phyloP scores from a whole-genome alignment of 768 basidiomycete species.

The Cystobasidium onofrii region DNA sequence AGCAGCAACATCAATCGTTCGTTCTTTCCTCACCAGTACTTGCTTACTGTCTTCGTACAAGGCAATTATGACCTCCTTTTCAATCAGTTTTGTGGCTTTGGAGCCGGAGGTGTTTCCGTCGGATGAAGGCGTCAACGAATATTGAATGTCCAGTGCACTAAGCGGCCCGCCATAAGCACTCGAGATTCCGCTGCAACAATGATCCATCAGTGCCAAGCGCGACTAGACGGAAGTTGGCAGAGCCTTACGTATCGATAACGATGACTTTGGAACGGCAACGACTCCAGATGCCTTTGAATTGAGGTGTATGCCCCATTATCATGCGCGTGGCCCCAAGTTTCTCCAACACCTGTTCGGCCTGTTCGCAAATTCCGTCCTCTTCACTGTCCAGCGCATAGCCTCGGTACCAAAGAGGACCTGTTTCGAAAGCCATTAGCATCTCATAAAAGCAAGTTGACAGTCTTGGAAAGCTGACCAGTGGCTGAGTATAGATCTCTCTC shows the following conservation, averaged over 20 bases:
- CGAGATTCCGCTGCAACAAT: conserved; percentile 34
- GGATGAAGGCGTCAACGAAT: conserved; percentile 44
- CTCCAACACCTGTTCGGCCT: conserved; percentile 62
- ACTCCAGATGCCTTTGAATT: conserved; percentile 76
- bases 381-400: conserved; percentile 78
- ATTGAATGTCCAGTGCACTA: conserved; percentile 77
- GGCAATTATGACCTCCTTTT: conserved; percentile 29
- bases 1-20: background rate
- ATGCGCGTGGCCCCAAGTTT: conserved; percentile 74
- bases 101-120: background rate
- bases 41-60: conserved; percentile 29
- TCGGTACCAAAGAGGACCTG: conserved; percentile 71
- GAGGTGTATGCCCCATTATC: conserved; percentile 95
- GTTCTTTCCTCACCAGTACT: conserved; percentile 24
- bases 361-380: conserved; percentile 56
- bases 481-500: conserved; percentile 65
- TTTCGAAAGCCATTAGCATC: background rate
- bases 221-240: background rate
- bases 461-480: conserved; percentile 54
- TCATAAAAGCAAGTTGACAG: background rate
- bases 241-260: conserved; percentile 70
- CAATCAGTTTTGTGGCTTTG: background rate
- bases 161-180: conserved; percentile 81
- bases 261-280: conserved; percentile 86
- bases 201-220: conserved; percentile 8